phyloP scores from a whole-genome alignment of 148 eudicot genomes.

The Oxyria digyna region DNA sequence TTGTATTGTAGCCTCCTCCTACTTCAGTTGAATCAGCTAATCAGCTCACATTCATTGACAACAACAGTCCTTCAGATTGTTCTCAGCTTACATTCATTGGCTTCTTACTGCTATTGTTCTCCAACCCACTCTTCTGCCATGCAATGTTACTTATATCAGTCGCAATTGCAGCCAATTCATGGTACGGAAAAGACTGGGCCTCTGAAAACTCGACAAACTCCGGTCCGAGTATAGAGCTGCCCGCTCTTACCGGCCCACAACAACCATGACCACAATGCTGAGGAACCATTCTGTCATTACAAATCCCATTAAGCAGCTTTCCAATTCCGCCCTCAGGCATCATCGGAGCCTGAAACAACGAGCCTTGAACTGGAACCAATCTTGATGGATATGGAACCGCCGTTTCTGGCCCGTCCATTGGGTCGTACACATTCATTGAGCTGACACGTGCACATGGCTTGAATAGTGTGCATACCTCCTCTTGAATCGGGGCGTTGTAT shows the following conservation, averaged over 20 bases:
- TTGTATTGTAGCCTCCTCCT: no score
- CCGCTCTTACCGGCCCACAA: conserved; percentile 16
- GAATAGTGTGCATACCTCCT: conserved; percentile 19
- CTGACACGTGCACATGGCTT: conserved; percentile 43
- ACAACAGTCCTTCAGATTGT: no score
- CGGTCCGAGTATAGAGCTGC: conserved; percentile 45
- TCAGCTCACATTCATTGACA: no score
- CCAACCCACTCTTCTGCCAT: conserved; percentile 50
- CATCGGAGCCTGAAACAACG: conserved; percentile 15
- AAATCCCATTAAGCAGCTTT: conserved; percentile 33
- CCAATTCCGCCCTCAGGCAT: conserved; percentile 25
- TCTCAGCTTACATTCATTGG: conserved; percentile 9
- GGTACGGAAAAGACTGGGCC: conserved; percentile 31
- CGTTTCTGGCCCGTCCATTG: conserved; percentile 18
- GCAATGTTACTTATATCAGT: conserved; percentile 52
- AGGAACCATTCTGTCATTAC: conserved; percentile 37
- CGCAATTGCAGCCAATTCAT: conserved; percentile 45
- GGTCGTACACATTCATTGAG: conserved; percentile 32
- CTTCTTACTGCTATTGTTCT: conserved; percentile 20
- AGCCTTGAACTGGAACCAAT: conserved; percentile 12
- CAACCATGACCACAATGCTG: conserved; percentile 52
- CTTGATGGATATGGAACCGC: conserved; percentile 9
- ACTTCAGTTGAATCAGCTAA: no score
- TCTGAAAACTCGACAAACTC: conserved; percentile 45
- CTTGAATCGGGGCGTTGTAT: background rate